A percentile compares a stretch with the other conserved stretches of the same genome.
Conservation (phyloP, 78 protist genomes). For the Emiliania huxleyi region DNA sequence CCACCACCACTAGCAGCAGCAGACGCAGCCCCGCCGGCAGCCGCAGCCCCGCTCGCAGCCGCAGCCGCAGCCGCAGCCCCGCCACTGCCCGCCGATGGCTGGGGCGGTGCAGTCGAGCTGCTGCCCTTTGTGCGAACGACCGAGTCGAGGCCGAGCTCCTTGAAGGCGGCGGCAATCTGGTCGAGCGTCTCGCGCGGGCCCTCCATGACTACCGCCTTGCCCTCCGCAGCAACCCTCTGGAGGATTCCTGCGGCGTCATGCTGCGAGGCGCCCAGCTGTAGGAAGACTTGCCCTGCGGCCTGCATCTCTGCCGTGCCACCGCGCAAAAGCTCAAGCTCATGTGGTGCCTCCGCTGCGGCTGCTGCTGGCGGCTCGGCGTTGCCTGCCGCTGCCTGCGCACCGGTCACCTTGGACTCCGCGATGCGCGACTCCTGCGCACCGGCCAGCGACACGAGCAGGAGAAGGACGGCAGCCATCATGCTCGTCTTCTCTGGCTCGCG, state of each 20-base stretch:
- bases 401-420: too few relatives aligned
- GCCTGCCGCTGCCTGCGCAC: too few relatives aligned
- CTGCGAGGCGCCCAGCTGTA: background rate
- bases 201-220: background rate
- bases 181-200: background rate
- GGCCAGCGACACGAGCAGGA: too few relatives aligned
- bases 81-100: too few relatives aligned
- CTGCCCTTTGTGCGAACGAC: background rate
- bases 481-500: too few relatives aligned
- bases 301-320: too few relatives aligned
- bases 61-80: background rate
- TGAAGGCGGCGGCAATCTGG: background rate
- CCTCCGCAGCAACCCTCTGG: background rate
- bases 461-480: too few relatives aligned
- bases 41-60: background rate
- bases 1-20: too few relatives aligned
- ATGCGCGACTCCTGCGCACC: too few relatives aligned
- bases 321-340: too few relatives aligned
- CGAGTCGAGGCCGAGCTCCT: background rate
- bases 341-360: too few relatives aligned
- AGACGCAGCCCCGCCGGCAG: background rate
- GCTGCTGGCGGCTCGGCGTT: too few relatives aligned
- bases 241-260: background rate
- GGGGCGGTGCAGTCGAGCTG: background rate
- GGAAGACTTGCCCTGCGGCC: background rate